Evolutionary conservation across 1,284 basidiomycete genomes (phyloP).

Genomic region (Pascua guehoae): DNA sequence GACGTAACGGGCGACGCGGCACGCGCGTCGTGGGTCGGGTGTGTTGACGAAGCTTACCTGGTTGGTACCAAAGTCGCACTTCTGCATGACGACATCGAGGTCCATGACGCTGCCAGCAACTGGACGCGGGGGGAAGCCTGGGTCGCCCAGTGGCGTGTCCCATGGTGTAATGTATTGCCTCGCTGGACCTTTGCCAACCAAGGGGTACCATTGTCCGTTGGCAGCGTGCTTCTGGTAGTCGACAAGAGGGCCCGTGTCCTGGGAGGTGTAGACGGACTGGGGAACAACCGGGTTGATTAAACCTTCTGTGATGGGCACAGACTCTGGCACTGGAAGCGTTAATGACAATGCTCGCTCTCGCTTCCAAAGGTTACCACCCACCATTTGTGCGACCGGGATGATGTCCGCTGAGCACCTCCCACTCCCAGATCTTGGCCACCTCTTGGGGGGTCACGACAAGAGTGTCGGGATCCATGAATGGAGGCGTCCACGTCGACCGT

Average conservation of each 20-base stretch:
- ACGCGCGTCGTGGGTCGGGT: slow-evolving; percentile 4
- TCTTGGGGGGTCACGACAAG: slow-evolving; percentile 72
- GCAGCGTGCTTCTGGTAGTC: slow-evolving; percentile 19
- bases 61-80: slow-evolving; percentile 73
- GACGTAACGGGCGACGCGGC: neutral
- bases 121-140: slow-evolving; percentile 67
- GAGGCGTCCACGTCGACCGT: slow-evolving; percentile 60
- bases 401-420: slow-evolving; percentile 86
- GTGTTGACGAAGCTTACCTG: slow-evolving; percentile 57
- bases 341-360: neutral
- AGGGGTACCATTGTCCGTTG: slow-evolving; percentile 31
- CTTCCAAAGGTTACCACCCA: slow-evolving; percentile 51
- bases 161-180: slow-evolving; percentile 75
- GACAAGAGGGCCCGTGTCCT: slow-evolving; percentile 26
- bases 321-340: slow-evolving; percentile 61
- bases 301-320: slow-evolving; percentile 59
- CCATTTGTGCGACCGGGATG: slow-evolving; percentile 74
- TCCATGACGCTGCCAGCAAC: slow-evolving; percentile 75
- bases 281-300: slow-evolving; percentile 65
- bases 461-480: slow-evolving; percentile 68
- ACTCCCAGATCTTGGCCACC: slow-evolving; percentile 81
- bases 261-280: neutral
- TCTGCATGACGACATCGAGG: slow-evolving; percentile 78
- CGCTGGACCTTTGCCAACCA: slow-evolving; percentile 65
- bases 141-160: slow-evolving; percentile 27